phyloP scores from a whole-genome alignment of 176 grass and related monocot species.

The Neostapfia colusana region DNA sequence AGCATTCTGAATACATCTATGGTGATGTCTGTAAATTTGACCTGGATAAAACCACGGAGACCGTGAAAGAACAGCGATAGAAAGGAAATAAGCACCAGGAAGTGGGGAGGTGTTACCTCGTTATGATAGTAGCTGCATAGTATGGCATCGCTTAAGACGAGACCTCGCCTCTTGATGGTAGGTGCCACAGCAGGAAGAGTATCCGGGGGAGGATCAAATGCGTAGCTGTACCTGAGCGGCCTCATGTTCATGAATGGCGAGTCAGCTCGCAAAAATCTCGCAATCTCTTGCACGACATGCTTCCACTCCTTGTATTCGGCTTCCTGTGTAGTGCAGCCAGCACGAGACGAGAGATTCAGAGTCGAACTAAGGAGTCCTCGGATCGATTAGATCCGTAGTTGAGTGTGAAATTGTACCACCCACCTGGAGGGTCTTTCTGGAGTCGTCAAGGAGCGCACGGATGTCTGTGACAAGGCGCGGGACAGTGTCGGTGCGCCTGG shows the following conservation, averaged over 20 bases:
- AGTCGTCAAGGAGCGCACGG: conserved; percentile 62
- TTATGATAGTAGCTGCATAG: conserved; percentile 74
- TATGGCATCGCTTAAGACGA: conserved; percentile 62
- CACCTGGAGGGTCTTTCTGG: conserved; percentile 72
- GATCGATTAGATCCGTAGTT: not conserved
- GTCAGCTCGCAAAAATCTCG: conserved; percentile 77
- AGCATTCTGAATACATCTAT: conserved; percentile 94
- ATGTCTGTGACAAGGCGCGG: conserved; percentile 54
- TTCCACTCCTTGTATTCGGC: conserved; percentile 90
- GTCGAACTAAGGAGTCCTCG: not conserved
- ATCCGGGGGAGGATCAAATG: conserved; percentile 72
- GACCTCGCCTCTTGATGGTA: conserved; percentile 56
- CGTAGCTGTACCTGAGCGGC: conserved; percentile 82
- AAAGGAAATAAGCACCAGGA: not conserved
- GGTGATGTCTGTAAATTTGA: conserved; percentile 89
- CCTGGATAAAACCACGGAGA: conserved; percentile 45
- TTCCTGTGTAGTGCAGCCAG: conserved; percentile 45
- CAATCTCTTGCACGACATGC: conserved; percentile 69
- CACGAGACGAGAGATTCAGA: not conserved
- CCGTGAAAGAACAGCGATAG: not conserved
- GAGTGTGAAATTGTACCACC: conserved; percentile 7
- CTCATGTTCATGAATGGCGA: conserved; percentile 84
- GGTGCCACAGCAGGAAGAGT: conserved; percentile 41
- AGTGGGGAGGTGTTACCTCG: conserved; percentile 51
- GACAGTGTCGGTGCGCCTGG: conserved; percentile 51